Percentiles rank a stretch among this genome's conserved stretches.
Conservation (phyloP, 495 filamentous ascomycete species). For the Tricharina praecox region DNA sequence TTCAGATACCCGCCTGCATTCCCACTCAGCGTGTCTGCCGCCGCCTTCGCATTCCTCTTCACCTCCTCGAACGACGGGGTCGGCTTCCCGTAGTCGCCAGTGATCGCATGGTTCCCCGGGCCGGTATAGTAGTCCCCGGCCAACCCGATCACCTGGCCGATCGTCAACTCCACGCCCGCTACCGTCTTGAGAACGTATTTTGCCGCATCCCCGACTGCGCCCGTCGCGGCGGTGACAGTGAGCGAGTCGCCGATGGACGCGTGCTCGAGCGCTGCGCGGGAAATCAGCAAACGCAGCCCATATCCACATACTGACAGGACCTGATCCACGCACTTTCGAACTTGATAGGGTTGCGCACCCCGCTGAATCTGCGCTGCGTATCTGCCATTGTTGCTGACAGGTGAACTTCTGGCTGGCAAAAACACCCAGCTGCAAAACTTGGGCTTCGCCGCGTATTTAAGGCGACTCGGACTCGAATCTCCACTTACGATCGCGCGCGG, state of each 20-base stretch:
- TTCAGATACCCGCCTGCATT: neutral
- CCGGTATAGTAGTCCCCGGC: slow-evolving; percentile 1
- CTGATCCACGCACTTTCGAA: slow-evolving; percentile 2
- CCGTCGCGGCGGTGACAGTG: neutral
- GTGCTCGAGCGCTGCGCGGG: slow-evolving; percentile 1
- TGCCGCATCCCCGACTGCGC: neutral
- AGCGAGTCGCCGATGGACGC: neutral
- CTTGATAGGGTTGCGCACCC: neutral
- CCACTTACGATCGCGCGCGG: too few relatives aligned
- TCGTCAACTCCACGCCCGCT: neutral
- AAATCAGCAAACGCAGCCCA: too few relatives aligned
- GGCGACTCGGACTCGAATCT: too few relatives aligned
- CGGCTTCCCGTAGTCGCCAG: neutral
- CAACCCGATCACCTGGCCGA: neutral
- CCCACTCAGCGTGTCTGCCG: neutral
- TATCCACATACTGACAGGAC: too few relatives aligned
- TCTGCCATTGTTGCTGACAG: too few relatives aligned
- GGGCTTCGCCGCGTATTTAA: too few relatives aligned
- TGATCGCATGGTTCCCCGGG: neutral
- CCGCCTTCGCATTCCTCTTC: neutral
- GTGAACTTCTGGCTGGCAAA: too few relatives aligned
- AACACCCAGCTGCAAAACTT: too few relatives aligned
- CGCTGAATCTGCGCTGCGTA: neutral
- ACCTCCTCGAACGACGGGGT: neutral
- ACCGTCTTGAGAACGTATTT: neutral